Percentiles rank a stretch among this genome's conserved stretches.
These are phyloP conservation scores for Parathielavia appendiculata DNA, from an alignment of 495 filamentous ascomycete genomes.

Conservation along the genomic window DNA sequence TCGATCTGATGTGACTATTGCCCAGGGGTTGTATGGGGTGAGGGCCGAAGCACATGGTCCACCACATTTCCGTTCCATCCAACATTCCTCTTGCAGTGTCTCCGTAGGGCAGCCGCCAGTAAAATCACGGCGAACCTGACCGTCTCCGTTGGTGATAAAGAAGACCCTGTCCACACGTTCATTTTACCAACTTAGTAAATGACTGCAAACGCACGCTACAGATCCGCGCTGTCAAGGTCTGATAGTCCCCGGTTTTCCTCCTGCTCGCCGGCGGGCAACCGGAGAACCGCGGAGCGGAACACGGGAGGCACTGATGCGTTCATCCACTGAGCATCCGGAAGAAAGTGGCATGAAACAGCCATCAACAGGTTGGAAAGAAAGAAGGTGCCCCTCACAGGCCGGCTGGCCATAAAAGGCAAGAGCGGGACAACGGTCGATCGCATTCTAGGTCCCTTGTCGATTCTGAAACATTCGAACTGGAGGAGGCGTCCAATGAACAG, in stretches of 20 bases:
- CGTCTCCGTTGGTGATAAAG: background rate
- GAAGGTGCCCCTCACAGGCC: background rate
- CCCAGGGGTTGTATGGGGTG: constrained; percentile 1
- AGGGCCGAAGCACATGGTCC: background rate
- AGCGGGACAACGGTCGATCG: constrained; percentile 18
- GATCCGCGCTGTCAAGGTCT: background rate
- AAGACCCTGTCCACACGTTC: no score
- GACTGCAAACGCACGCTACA: no score
- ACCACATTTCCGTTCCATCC: background rate
- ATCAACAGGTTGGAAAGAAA: no score
- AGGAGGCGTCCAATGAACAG: constrained; percentile 11
- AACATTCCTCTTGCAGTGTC: background rate
- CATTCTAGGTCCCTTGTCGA: constrained; percentile 21
- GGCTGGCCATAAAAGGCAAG: constrained; percentile 2
- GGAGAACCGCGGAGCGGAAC: background rate
- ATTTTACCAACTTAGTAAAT: no score
- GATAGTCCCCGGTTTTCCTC: background rate
- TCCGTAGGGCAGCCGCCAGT: background rate
- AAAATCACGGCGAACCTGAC: background rate
- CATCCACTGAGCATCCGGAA: no score
- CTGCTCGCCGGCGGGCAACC: background rate
- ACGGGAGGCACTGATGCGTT: no score
- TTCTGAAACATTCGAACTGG: constrained; percentile 24
- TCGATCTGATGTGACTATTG: constrained; percentile 16
- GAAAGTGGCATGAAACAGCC: background rate